Evolutionary conservation across 164 flowering plant species (phyloP).

Genomic region (Sextonia rubra): DNA sequence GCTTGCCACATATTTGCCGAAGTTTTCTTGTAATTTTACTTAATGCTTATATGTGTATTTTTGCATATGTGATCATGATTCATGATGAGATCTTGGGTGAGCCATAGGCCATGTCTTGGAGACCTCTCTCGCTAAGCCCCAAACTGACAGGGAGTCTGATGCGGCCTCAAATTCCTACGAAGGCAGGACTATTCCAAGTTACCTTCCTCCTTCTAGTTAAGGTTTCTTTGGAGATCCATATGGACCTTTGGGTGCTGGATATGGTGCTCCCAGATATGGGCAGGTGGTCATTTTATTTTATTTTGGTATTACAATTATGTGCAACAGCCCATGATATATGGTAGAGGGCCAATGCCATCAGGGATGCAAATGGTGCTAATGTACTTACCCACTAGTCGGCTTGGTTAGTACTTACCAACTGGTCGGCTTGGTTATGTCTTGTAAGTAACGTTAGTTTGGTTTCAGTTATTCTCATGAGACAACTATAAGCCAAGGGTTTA

Average conservation of each 20-base stretch:
- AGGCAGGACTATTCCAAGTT: conserved; percentile 40
- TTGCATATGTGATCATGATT: too few relatives aligned
- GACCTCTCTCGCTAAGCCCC: conserved; percentile 91
- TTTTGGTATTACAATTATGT: conserved; percentile 3
- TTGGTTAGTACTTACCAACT: too few relatives aligned
- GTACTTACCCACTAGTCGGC: too few relatives aligned
- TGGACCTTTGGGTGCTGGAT: conserved; percentile 56
- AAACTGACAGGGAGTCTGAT: conserved; percentile 68
- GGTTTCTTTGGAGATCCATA: conserved; percentile 65
- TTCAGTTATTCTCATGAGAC: neutral
- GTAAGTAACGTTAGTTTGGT: conserved; percentile 45
- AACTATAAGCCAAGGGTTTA: neutral
- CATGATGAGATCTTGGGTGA: neutral
- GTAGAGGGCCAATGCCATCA: conserved; percentile 92
- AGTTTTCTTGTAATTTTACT: neutral
- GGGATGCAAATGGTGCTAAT: conserved; percentile 99
- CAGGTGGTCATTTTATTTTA: conserved; percentile 36
- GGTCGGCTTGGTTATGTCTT: conserved; percentile 97
- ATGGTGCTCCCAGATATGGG: conserved; percentile 56
- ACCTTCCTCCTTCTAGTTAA: conserved; percentile 45
- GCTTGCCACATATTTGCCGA: neutral
- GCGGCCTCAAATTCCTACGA: conserved; percentile 32
- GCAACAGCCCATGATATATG: conserved; percentile 88
- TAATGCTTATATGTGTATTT: neutral
- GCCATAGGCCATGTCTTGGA: conserved; percentile 79